Base-by-base conservation (phyloP, 2,329 filamentous ascomycete genomes). In the Neopestalotiopsis clavispora region DNA sequence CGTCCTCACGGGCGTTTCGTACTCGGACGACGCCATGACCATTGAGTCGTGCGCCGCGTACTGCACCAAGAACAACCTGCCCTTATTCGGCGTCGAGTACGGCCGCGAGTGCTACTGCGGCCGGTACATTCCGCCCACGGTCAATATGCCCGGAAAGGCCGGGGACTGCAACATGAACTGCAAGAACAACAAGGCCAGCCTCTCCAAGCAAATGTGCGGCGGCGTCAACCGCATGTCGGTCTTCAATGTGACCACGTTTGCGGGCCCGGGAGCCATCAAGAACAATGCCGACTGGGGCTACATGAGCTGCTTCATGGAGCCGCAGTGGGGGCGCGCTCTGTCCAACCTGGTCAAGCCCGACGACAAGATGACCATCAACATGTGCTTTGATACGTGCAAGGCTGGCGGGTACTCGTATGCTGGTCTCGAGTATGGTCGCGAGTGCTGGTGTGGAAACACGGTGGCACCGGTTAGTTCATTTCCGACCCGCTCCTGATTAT, bases 351-450 rank as follows among this genome's bases (percentile, higher is more conserved):
- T 67, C 74, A 65, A 72, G 73, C 40, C 68, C 70, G 62, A 58
- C 56, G 65, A 67, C 30, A 72, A 69, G 61, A 80, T 82, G 79
- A 81, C 81, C 5, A 69, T 83, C 10, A 78, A 80, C 40, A 76
- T 72, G 68, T 84, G 81, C 71, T 77, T 64, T 13, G 32, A 38
- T 13, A 34, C 63, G 30, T 71, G 69, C 78, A 1, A 69, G 71
- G 56, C 81, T 74, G 69, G 69, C 20, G 74, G 70, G n/a, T 82
- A 78, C 70, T 68, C 73, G 57, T 82, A 77, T 70, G 82, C 81
- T 61, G 82, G 80, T 28, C 72, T 79, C 30, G 79, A 82, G 69
- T 81, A 78, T 67, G 74, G 72, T 3, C 69, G 69, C 9, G 78
- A 83, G 71, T 83, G 82, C 69, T 80, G 70, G 69, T 79, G 77